Evolutionary conservation across 2,329 filamentous ascomycete species (phyloP).

Genomic region (Nothophaeocryptopus gaeumannii): DNA sequence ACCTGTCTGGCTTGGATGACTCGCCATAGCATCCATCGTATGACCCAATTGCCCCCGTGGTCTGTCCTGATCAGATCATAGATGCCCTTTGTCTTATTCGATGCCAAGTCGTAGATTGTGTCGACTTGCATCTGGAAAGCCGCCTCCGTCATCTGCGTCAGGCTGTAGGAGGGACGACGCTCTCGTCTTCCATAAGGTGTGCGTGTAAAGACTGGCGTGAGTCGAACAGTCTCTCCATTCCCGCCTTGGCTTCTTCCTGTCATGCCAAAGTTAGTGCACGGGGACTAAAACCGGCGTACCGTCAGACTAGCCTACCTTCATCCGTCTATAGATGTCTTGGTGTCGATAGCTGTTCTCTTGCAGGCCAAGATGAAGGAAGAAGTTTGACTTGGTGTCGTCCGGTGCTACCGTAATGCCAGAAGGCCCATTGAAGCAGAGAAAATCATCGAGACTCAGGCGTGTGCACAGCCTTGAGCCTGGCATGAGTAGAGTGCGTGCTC

Average conservation of each 20-base stretch:
- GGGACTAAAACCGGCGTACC: neutral
- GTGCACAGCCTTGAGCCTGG: conserved; percentile 7
- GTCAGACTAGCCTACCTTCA: conserved; percentile 14
- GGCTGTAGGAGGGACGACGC: conserved; percentile 17
- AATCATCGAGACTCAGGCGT: conserved; percentile 16
- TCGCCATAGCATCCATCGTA: conserved; percentile 26
- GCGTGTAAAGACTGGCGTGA: conserved; percentile 16
- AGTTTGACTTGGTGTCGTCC: conserved; percentile 20
- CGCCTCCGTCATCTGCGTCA: conserved; percentile 20
- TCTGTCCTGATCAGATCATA: conserved; percentile 19
- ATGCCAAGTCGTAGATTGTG: conserved; percentile 19
- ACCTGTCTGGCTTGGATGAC: conserved; percentile 14
- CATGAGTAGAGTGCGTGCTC: neutral
- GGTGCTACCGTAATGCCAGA: conserved; percentile 14
- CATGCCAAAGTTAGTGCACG: neutral
- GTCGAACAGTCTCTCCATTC: conserved; percentile 22
- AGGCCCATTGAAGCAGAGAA: conserved; percentile 12
- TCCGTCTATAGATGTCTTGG: conserved; percentile 17
- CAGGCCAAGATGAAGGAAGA: conserved; percentile 22
- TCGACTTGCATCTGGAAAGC: conserved; percentile 21
- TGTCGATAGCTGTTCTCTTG: conserved; percentile 20
- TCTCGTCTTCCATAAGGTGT: conserved; percentile 14
- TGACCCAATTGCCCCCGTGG: conserved; percentile 22
- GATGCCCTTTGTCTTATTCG: conserved; percentile 17
- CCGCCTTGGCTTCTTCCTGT: conserved; percentile 19